Evolutionary conservation across 1,139 yeast genomes (phyloP).

Genomic region (Yamadazyma kanchanaburiensis): DNA sequence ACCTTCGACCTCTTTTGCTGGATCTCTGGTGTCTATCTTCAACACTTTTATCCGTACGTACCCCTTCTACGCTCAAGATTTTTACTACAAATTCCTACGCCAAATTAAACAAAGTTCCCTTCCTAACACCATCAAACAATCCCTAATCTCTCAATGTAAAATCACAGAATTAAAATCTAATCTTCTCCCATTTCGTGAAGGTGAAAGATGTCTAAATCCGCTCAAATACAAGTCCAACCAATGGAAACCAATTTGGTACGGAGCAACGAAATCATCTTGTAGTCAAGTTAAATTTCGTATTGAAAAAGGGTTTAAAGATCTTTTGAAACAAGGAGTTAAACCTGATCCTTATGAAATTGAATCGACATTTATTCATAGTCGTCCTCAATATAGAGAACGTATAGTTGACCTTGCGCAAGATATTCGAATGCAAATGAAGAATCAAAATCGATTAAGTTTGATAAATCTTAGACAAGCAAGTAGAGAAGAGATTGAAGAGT

Average conservation of each 20-base stretch:
- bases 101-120: constrained; percentile 16
- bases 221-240: constrained; percentile 11
- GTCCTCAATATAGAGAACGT: constrained; percentile 15
- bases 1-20: constrained; percentile 13
- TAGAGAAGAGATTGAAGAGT: constrained; percentile 15
- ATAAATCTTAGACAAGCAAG: constrained; percentile 14
- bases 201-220: constrained; percentile 13
- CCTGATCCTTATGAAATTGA: constrained; percentile 33
- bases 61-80: constrained; percentile 29
- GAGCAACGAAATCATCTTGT: constrained; percentile 1
- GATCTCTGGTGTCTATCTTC: constrained; percentile 22
- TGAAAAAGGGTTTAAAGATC: constrained; percentile 31
- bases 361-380: constrained; percentile 29
- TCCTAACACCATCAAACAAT: constrained; percentile 16
- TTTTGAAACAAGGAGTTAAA: constrained; percentile 30
- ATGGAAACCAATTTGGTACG: constrained; percentile 12
- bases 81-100: constrained; percentile 17
- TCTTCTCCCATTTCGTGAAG: constrained; percentile 22
- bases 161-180: background rate
- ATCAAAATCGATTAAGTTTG: constrained; percentile 14
- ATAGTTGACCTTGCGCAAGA: constrained; percentile 18
- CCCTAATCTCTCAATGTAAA: constrained; percentile 25
- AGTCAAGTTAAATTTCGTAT: constrained; percentile 31
- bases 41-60: constrained; percentile 31
- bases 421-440: constrained; percentile 12